A percentile compares a stretch with the other conserved stretches of the same genome.
Conservation (phyloP, 75 land plant genomes). For the Pinus albicaulis region DNA sequence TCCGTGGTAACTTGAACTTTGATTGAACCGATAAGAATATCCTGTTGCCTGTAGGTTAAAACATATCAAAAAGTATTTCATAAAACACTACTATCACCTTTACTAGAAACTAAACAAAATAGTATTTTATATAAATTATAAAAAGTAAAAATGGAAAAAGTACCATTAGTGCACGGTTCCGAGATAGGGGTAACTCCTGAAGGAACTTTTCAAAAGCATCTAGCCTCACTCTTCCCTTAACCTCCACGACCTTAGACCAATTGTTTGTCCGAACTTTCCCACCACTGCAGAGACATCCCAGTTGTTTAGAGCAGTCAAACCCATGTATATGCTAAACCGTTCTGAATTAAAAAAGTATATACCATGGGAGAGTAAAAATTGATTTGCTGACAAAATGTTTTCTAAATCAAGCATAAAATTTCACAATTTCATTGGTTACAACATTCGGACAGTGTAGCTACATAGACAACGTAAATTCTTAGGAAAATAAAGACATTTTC, state of each 20-base stretch:
- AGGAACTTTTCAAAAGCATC: constrained; percentile 90
- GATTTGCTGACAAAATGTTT: not conserved
- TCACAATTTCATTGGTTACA: not conserved
- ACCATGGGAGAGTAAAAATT: not conserved
- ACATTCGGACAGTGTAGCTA: not conserved
- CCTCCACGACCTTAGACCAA: constrained; percentile 81
- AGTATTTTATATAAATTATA: not conserved
- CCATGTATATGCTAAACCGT: not conserved
- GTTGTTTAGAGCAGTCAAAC: not conserved
- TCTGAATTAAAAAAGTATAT: not conserved
- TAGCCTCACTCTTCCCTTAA: constrained; percentile 92
- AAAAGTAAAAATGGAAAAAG: constrained; percentile 2
- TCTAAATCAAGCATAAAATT: not conserved
- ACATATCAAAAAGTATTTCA: not conserved
- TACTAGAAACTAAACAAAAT: not conserved
- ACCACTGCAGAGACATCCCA: constrained; percentile 56
- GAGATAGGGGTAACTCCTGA: constrained; percentile 79
- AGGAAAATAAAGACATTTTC: not conserved
- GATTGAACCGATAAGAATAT: not conserved
- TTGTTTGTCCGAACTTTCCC: constrained; percentile 60
- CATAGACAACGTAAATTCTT: not conserved
- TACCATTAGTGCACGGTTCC: constrained; percentile 96
- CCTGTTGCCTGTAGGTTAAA: not conserved
- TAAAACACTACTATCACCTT: not conserved
- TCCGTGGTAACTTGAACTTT: not conserved